Evolutionary conservation across 2,329 filamentous ascomycete species (phyloP).

Genomic region (Penicillium sp.): DNA sequence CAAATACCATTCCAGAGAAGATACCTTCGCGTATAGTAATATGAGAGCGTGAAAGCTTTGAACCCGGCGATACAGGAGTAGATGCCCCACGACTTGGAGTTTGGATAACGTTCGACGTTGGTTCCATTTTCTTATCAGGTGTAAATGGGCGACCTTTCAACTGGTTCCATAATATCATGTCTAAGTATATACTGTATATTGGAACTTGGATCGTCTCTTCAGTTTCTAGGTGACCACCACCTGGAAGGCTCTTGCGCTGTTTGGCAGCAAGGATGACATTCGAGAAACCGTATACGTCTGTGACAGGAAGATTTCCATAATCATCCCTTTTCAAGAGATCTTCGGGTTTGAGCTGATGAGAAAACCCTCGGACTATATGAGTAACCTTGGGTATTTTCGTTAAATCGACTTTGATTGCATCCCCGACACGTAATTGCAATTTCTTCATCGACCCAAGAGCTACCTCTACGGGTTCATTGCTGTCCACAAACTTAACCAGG

Average conservation of each 20-base stretch:
- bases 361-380: slow-evolving; percentile 41
- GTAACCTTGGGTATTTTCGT: slow-evolving; percentile 39
- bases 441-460: slow-evolving; percentile 38
- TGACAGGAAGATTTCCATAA: slow-evolving; percentile 27
- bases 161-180: slow-evolving; percentile 44
- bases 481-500: slow-evolving; percentile 45
- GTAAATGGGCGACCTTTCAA: slow-evolving; percentile 40
- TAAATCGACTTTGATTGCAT: slow-evolving; percentile 46
- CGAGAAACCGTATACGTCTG: slow-evolving; percentile 42
- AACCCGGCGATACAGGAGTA: slow-evolving; percentile 45
- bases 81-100: slow-evolving; percentile 39
- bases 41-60: slow-evolving; percentile 44
- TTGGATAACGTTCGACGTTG: slow-evolving; percentile 22
- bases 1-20: slow-evolving; percentile 82
- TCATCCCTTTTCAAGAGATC: slow-evolving; percentile 23
- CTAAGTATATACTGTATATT: slow-evolving; percentile 44
- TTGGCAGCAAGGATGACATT: slow-evolving; percentile 41
- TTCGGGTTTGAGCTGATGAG: slow-evolving; percentile 29
- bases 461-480: slow-evolving; percentile 38
- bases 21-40: slow-evolving; percentile 40
- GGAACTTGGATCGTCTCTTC: slow-evolving; percentile 39
- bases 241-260: slow-evolving; percentile 39
- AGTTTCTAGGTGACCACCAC: slow-evolving; percentile 23
- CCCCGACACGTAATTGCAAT: slow-evolving; percentile 43
- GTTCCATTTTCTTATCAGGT: slow-evolving; percentile 20